Evolutionary conservation across 495 filamentous ascomycete species (phyloP).

Genomic region (Filosporella fistucella): DNA sequence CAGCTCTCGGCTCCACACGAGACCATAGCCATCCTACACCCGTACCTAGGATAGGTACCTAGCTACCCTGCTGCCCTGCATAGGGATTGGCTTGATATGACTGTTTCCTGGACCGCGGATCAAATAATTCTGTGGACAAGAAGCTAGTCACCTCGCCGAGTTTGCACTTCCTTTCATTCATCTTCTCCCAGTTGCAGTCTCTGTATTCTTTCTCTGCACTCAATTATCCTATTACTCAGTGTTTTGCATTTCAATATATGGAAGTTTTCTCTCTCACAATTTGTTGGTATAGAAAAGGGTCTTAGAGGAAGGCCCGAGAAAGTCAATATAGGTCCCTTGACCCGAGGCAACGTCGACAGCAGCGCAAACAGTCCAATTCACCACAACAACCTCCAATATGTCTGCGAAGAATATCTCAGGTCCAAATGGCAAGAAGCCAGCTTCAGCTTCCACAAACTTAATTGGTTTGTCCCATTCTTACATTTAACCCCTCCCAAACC

Average conservation of each 20-base stretch:
- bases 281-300: neutral
- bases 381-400: constrained; percentile 36
- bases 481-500: constrained; percentile 2
- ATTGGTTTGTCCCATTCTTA: constrained; percentile 64
- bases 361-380: constrained; percentile 2
- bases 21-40: neutral
- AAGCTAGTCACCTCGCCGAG: neutral
- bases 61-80: neutral
- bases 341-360: constrained; percentile 5
- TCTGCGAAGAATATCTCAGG: constrained; percentile 58
- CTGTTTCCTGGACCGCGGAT: neutral
- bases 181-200: neutral
- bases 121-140: neutral
- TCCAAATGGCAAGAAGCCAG: constrained; percentile 71
- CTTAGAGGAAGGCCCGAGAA: neutral
- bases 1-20: neutral
- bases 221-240: neutral
- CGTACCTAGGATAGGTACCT: no score
- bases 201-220: neutral
- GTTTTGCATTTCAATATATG: neutral
- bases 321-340: constrained; percentile 14
- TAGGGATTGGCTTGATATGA: neutral
- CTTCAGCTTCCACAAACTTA: constrained; percentile 85
- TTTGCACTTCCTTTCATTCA: neutral
- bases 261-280: neutral